These are phyloP conservation scores for Daldinia bambusicola DNA, from an alignment of 495 filamentous ascomycete genomes.

Conservation along the genomic window DNA sequence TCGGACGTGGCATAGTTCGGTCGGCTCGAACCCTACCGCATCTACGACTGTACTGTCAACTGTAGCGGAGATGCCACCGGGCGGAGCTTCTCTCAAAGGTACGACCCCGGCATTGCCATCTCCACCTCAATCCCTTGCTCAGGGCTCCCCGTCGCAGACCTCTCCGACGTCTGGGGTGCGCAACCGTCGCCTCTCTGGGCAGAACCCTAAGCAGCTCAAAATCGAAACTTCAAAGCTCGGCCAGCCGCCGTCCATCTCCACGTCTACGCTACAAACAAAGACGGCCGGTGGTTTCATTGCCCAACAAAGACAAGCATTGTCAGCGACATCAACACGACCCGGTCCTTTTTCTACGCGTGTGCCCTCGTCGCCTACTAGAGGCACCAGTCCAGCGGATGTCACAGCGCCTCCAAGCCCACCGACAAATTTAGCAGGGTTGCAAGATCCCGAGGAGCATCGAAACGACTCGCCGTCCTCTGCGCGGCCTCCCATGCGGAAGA, in stretches of 20 bases:
- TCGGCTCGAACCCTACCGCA: slow-evolving; percentile 79
- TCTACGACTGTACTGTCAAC: slow-evolving; percentile 77
- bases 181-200: slow-evolving; percentile 82
- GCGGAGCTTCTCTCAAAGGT: slow-evolving; percentile 42
- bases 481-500: slow-evolving; percentile 72
- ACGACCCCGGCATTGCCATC: slow-evolving; percentile 52
- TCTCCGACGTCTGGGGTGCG: slow-evolving; percentile 70
- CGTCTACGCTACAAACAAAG: slow-evolving; percentile 56
- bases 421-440: slow-evolving; percentile 17
- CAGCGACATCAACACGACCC: slow-evolving; percentile 50
- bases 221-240: slow-evolving; percentile 78
- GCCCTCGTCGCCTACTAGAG: slow-evolving; percentile 50
- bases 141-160: slow-evolving; percentile 51
- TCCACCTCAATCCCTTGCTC: slow-evolving; percentile 54
- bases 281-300: slow-evolving; percentile 55
- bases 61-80: slow-evolving; percentile 71
- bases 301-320: slow-evolving; percentile 59
- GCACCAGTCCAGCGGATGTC: slow-evolving; percentile 43
- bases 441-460: slow-evolving; percentile 49
- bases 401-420: slow-evolving; percentile 46
- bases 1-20: slow-evolving; percentile 88
- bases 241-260: slow-evolving; percentile 53
- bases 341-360: slow-evolving; percentile 47
- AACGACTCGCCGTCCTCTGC: slow-evolving; percentile 53
- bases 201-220: slow-evolving; percentile 81